Base-by-base conservation (phyloP, 2,329 filamentous ascomycete species). In the Passalora sequoiae region DNA sequence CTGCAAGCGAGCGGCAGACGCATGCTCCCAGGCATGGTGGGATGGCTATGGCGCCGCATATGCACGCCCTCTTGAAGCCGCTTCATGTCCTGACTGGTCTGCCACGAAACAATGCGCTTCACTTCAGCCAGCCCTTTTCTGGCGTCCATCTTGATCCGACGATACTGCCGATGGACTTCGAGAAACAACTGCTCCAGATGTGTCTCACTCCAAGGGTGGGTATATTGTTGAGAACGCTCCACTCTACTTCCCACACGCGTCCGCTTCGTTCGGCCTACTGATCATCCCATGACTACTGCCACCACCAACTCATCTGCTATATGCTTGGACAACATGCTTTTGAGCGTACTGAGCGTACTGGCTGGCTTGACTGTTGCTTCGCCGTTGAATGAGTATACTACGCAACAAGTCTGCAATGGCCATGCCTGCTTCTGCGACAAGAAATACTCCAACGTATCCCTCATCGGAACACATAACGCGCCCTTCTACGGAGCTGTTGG, bases 401-500 rank as follows among this genome's bases (percentile, higher is more conserved):
- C 15, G 8, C 38, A 45, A 21, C 48, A 53, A 40, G 24, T 45
- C 32, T 84, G 80, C 66, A 83, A 83, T 55, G 78, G 78, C 47
- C 67, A 72, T 38, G 54, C 71, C 2, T 70, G 70, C 22, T 74
- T 78, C 46, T 83, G 80, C 64, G 58, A 61, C 38, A 73, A 74
- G 25, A 65, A 60, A 27, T 83, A 82, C 65, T 78, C 77, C 49
- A 71, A 80, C 27, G 62, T 83, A 39, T 75, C 74, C 16, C 73
- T 76, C 45, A 65, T 81, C 15, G 82, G 80, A 16, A 72, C 81
- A 6, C 83, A 85, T 65, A 75, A 85, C 65, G 76, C 75, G 7
- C 73, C 78, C 25, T 85, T 85, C 56, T 73, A 81, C 27, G 78
- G 81, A 36, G 53, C 68, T 38, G 55, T 81, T 47, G 82, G 83